Evolutionary conservation across 371 early-diverging fungal genomes (phyloP).

Genomic region (Rhizopus delemar): DNA sequence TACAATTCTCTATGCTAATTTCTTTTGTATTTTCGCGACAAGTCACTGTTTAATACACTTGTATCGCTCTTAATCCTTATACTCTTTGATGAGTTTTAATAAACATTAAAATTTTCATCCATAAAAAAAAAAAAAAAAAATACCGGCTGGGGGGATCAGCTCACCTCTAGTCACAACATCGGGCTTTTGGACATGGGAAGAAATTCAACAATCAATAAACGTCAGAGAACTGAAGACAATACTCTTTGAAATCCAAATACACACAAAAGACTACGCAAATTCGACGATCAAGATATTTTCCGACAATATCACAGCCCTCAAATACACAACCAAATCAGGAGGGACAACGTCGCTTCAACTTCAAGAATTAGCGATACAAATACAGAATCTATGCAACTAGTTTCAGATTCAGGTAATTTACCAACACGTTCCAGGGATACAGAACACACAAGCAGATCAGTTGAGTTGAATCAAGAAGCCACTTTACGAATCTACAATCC

Average conservation of each 20-base stretch:
- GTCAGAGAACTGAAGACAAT: constrained; percentile 23
- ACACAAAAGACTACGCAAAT: constrained; percentile 5
- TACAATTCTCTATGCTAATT: no score
- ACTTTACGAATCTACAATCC: constrained; percentile 8
- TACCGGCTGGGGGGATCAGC: no score
- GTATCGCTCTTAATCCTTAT: no score
- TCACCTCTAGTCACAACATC: not conserved
- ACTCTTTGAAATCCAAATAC: constrained; percentile 4
- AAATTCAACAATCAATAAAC: constrained; percentile 13
- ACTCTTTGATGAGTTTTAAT: no score
- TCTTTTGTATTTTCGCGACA: no score
- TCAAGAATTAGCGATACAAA: constrained; percentile 10
- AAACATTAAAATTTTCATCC: no score
- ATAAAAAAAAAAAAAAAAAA: no score
- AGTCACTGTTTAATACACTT: no score
- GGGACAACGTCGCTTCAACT: constrained; percentile 13
- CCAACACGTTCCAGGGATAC: constrained; percentile 17
- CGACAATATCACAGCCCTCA: constrained; percentile 24
- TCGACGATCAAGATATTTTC: constrained; percentile 4
- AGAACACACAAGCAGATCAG: constrained; percentile 12
- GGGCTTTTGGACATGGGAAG: constrained; percentile 10
- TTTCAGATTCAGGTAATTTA: constrained; percentile 1
- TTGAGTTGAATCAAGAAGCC: constrained; percentile 9
- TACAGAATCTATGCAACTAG: constrained; percentile 2
- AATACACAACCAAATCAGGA: constrained; percentile 14